phyloP scores from a whole-genome alignment of 2,329 filamentous ascomycete species.

The Reticulascus tulasneorum region DNA sequence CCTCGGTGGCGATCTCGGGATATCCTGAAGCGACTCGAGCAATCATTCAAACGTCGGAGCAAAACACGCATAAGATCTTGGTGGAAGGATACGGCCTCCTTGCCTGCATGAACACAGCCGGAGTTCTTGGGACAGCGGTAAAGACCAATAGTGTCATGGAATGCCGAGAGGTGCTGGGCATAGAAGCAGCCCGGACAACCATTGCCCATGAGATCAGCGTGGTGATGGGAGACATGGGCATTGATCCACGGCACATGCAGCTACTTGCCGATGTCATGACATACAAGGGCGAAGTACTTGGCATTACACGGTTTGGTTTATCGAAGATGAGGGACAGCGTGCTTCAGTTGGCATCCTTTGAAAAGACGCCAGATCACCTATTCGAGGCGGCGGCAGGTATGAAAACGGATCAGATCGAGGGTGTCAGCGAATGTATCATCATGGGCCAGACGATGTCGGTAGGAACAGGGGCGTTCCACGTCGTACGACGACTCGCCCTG shows the following conservation, averaged over 20 bases:
- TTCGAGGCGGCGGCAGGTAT: conserved; percentile 92
- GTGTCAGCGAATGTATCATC: conserved; percentile 95
- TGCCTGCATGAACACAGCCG: conserved; percentile 88
- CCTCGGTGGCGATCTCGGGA: conserved; percentile 81
- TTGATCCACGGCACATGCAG: conserved; percentile 97
- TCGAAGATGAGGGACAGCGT: conserved; percentile 96
- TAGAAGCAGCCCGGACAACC: conserved; percentile 86
- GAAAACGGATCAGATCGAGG: conserved; percentile 88
- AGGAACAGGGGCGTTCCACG: conserved; percentile 88
- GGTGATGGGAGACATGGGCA: conserved; percentile 93
- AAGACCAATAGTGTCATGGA: conserved; percentile 89
- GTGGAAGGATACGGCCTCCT: conserved; percentile 93
- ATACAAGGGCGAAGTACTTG: conserved; percentile 93
- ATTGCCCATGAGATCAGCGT: conserved; percentile 83
- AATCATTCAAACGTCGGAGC: conserved; percentile 79
- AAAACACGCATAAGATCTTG: conserved; percentile 66
- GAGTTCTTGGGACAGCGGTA: conserved; percentile 73
- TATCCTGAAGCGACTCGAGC: conserved; percentile 82
- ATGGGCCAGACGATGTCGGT: conserved; percentile 93
- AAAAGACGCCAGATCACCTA: conserved; percentile 96
- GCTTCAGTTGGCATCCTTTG: conserved; percentile 89
- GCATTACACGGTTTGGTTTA: conserved; percentile 93
- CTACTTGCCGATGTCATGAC: conserved; percentile 98
- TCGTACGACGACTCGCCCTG: conserved; percentile 73
- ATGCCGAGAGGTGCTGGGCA: conserved; percentile 79